Evolutionary conservation across 768 basidiomycete genomes (phyloP).

Genomic region (Rhizopogon rudus): DNA sequence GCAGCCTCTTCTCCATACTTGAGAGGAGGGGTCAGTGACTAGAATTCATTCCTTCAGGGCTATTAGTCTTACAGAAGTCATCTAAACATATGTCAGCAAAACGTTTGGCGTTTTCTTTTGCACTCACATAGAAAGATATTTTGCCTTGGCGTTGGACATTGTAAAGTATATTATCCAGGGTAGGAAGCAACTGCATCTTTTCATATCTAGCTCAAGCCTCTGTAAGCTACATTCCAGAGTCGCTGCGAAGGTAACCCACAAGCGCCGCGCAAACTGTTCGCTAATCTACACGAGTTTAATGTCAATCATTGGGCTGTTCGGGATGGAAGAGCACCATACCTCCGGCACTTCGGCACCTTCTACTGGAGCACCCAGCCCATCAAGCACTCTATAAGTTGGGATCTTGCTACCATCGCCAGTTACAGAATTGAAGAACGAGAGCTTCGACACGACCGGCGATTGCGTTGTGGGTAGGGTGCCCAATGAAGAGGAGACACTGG

Average conservation of each 20-base stretch:
- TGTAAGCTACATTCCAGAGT: not conserved
- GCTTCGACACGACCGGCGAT: constrained; percentile 63
- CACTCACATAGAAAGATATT: constrained; percentile 81
- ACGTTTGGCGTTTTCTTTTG: constrained; percentile 1
- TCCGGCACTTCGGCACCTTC: constrained; percentile 74
- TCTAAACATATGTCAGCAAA: constrained; percentile 35
- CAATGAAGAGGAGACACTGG: not conserved
- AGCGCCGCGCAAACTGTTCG: constrained; percentile 55
- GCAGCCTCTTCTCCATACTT: constrained; percentile 91
- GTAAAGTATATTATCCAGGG: constrained; percentile 83
- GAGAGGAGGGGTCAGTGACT: constrained; percentile 4
- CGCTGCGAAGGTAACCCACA: constrained; percentile 34
- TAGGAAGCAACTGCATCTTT: constrained; percentile 75
- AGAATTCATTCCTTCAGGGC: not conserved
- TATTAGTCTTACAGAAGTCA: constrained; percentile 65
- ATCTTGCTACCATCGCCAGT: constrained; percentile 57
- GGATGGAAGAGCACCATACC: constrained; percentile 33
- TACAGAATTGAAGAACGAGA: constrained; percentile 80
- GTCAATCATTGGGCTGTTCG: constrained; percentile 3
- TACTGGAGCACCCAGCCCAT: constrained; percentile 69
- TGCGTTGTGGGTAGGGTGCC: constrained; percentile 37
- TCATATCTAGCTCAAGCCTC: constrained; percentile 49
- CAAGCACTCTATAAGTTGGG: constrained; percentile 83
- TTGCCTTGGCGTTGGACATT: constrained; percentile 93
- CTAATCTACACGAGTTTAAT: constrained; percentile 49